Percentiles rank a stretch among this genome's conserved stretches.
These are phyloP conservation scores for Saturnispora hagleri DNA, from an alignment of 805 yeast genomes.

Conservation along the genomic window DNA sequence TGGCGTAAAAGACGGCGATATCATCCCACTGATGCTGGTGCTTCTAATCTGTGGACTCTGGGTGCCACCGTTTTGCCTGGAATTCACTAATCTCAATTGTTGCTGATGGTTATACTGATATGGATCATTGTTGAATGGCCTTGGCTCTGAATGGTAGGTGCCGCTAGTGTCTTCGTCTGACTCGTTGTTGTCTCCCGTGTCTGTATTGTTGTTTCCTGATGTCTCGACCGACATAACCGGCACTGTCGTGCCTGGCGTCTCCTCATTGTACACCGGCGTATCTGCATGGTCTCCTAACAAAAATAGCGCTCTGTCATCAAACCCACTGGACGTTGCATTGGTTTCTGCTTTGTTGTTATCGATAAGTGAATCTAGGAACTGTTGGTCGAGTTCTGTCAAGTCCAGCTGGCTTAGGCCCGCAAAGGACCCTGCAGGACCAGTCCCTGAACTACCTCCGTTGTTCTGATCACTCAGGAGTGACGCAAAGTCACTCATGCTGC, in stretches of 20 bases:
- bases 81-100: background rate
- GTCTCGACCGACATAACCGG: background rate
- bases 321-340: background rate
- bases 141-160: background rate
- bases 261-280: background rate
- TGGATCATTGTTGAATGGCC: slow-evolving; percentile 2
- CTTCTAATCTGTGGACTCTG: background rate
- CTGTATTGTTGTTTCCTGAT: background rate
- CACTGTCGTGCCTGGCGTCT: background rate
- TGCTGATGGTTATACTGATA: background rate
- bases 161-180: background rate
- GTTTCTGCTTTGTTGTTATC: background rate
- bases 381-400: slow-evolving; percentile 3
- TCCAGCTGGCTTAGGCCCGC: slow-evolving; percentile 5
- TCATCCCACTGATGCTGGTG: background rate
- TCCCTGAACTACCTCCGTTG: background rate
- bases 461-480: background rate
- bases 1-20: slow-evolving; percentile 5
- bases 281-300: background rate
- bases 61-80: slow-evolving; percentile 4
- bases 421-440: background rate
- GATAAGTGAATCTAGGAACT: slow-evolving; percentile 6
- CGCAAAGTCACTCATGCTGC: slow-evolving; percentile 5
- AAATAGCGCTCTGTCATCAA: background rate
- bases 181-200: background rate